A percentile compares a stretch with the other conserved stretches of the same genome.
These are phyloP conservation scores for Phoenix dactylifera DNA, from an alignment of 176 grass and related monocot species.

Conservation along the genomic window DNA sequence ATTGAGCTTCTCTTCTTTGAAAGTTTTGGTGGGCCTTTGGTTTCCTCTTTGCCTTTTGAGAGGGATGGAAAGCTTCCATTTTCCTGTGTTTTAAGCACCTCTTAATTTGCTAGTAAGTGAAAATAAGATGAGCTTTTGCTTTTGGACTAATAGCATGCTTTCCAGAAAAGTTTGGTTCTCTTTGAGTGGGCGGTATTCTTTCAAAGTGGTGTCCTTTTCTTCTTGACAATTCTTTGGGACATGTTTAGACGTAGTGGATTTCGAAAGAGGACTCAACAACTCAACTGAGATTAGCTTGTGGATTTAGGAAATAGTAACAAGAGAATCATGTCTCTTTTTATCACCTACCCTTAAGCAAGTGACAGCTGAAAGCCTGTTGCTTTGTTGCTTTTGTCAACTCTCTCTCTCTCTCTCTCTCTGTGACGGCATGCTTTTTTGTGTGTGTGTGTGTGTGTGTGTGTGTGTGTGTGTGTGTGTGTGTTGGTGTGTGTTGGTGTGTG, in stretches of 20 bases:
- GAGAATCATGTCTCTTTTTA: background rate
- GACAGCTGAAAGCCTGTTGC: background rate
- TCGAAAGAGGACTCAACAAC: background rate
- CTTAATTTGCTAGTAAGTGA: conserved; percentile 2
- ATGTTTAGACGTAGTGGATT: conserved; percentile 17
- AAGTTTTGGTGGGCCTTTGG: conserved; percentile 33
- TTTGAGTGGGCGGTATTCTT: conserved; percentile 45
- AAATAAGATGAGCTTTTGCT: conserved; percentile 1
- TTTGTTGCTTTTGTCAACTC: background rate
- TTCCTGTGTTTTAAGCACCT: conserved; percentile 8
- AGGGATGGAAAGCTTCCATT: conserved; percentile 8
- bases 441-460: no score
- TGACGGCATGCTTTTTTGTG: background rate
- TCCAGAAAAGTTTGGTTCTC: conserved; percentile 9
- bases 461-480: no score
- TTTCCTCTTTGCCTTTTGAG: conserved; percentile 9
- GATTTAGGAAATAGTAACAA: background rate
- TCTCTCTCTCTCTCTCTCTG: background rate
- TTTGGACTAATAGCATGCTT: background rate
- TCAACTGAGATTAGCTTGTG: background rate
- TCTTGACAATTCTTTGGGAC: no score
- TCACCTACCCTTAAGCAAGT: conserved; percentile 1
- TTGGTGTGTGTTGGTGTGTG: background rate
- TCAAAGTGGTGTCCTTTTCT: conserved; percentile 10
- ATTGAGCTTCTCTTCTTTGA: conserved; percentile 34